Conservation (phyloP, 179 eudicot species). For the Silene vulgaris region DNA sequence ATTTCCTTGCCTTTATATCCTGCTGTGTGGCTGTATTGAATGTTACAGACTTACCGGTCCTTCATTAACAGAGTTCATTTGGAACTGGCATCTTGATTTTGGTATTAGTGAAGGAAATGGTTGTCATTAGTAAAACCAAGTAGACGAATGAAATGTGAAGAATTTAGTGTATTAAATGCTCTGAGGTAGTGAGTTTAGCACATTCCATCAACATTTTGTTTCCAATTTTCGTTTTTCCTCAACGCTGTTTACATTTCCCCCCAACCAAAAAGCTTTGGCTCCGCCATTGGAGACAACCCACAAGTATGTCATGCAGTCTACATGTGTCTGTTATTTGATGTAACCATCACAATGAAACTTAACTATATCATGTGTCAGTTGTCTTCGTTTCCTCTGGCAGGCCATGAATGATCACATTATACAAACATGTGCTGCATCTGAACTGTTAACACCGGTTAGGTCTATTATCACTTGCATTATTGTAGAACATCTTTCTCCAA, state of each 20-base stretch:
- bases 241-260: not conserved
- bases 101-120: too few relatives aligned
- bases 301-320: not conserved
- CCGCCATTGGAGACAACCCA: not conserved
- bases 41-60: not conserved
- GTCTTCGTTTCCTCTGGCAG: not conserved
- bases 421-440: slow-evolving; percentile 11
- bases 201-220: not conserved
- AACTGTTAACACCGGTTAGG: not conserved
- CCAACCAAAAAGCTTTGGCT: not conserved
- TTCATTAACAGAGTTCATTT: not conserved
- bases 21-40: not conserved
- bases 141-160: not conserved
- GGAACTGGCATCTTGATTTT: too few relatives aligned
- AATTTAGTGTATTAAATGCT: too few relatives aligned
- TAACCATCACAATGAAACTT: not conserved
- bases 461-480: slow-evolving; percentile 2
- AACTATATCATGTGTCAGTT: slow-evolving; percentile 5
- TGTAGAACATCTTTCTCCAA: not conserved
- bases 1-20: not conserved
- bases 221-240: too few relatives aligned
- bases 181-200: not conserved
- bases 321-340: slow-evolving; percentile 1
- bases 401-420: slow-evolving; percentile 2
- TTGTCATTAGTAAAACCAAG: not conserved